Percentiles rank a stretch among this genome's conserved stretches.
These are phyloP conservation scores for Cryptococcus sp. DNA, from an alignment of 1,284 basidiomycete species.

Conservation along the genomic window DNA sequence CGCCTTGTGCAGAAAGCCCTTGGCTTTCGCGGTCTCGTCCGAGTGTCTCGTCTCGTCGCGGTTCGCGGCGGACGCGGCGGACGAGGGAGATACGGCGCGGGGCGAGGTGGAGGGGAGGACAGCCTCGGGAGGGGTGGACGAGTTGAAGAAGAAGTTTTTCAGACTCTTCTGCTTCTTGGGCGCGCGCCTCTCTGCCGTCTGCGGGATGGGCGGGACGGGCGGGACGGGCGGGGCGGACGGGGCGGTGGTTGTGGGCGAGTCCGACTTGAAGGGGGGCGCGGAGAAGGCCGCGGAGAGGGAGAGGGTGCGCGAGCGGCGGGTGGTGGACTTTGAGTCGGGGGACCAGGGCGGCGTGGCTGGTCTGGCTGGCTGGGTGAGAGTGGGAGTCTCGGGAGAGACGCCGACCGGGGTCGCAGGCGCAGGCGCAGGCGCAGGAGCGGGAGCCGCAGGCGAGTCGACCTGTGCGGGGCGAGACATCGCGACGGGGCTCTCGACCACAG, in stretches of 20 bases:
- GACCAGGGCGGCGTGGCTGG: background rate
- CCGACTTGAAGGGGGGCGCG: background rate
- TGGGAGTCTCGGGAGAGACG: too few species aligned
- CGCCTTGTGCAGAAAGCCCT: constrained; percentile 16
- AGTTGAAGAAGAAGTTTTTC: constrained; percentile 31
- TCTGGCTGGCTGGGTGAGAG: background rate
- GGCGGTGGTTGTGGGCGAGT: background rate
- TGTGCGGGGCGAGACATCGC: background rate
- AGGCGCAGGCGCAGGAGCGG: background rate
- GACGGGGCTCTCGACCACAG: background rate
- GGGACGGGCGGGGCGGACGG: background rate
- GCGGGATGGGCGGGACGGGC: constrained; percentile 5
- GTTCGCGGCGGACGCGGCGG: background rate
- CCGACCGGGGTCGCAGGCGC: background rate
- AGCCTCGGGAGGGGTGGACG: constrained; percentile 7
- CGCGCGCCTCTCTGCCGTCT: background rate
- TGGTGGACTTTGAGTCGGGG: background rate
- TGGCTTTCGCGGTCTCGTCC: too few species aligned
- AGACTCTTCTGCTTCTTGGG: constrained; percentile 31
- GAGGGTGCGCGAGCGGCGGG: constrained; percentile 13
- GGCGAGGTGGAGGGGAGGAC: background rate
- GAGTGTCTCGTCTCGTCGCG: background rate
- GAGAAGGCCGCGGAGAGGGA: constrained; percentile 22
- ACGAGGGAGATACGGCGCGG: background rate
- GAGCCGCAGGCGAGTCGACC: background rate